Evolutionary conservation across 345 rosid species (phyloP), one percentile per base, ranked within the genome.

Genomic region (Noccaea bulbosa): DNA sequence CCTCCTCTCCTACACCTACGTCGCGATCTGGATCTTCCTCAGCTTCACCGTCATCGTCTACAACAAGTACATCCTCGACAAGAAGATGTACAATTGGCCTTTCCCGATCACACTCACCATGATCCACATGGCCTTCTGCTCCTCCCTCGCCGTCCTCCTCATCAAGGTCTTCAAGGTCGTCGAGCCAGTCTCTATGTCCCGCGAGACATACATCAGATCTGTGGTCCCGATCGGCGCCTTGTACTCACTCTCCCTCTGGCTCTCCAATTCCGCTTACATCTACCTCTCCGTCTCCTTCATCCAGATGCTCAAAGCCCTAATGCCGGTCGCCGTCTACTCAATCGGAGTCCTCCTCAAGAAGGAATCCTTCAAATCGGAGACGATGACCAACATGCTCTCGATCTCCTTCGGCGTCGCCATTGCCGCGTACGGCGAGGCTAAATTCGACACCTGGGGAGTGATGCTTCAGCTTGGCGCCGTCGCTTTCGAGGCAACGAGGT

Each of bases 41-140:
- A 85, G 91, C 78, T 93, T 93, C 90, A 91, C 97, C 32, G 98
- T 93, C 54, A 93, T 93, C 82, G 98, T 93, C 56, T 93, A 88
- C 93, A 93, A 93, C 89, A 93, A 93, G 65, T 93, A 88, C 89
- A 93, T 93, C 90, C 92, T 93, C 41, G 98, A 93, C 84, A 87
- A 87, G 79, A 90, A 93, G 84, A 85, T 93, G 92, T 93, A 90
- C 85, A 88, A 90, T 70, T 93, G 98, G 98, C 98, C 98, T 0
- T 93, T 75, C 74, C 98, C 98, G 0, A 86, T 93, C 79, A 91
- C 98, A 2, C 98, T 93, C 40, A 93, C 98, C 71, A 88, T 93
- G 94, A 93, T 93, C 84, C 98, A 93, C 85, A 93, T 93, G 98
- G 82, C 92, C 53, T 93, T 93, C 54, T 93, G 98, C 80, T 81